phyloP scores from a whole-genome alignment of 2,329 filamentous ascomycete genomes.

The Xylariomycetidae sp. region DNA sequence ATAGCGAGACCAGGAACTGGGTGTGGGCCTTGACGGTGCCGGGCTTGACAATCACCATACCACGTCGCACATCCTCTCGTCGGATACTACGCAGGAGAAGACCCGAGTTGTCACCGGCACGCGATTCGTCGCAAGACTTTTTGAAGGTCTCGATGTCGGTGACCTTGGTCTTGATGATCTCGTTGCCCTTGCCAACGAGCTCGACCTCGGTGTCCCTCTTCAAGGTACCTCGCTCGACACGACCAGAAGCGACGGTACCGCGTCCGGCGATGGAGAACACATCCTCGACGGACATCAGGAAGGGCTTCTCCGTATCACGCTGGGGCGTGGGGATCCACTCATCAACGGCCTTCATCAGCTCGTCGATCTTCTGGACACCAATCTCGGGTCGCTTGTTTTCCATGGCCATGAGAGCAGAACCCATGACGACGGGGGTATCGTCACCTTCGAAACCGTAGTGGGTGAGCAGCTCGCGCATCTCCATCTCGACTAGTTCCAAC shows the following conservation, averaged over 20 bases:
- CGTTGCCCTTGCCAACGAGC: constrained; percentile 79
- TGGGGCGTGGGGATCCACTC: constrained; percentile 93
- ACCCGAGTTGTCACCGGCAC: constrained; percentile 96
- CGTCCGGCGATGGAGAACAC: constrained; percentile 87
- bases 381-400: constrained; percentile 85
- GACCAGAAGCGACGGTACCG: constrained; percentile 93
- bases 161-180: constrained; percentile 95
- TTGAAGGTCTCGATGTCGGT: constrained; percentile 99
- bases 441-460: constrained; percentile 98
- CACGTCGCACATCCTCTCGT: constrained; percentile 89
- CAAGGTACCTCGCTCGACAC: constrained; percentile 90
- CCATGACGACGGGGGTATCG: constrained; percentile 94
- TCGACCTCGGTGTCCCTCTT: constrained; percentile 96
- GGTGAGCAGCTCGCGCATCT: constrained; percentile 94
- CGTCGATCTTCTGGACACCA: constrained; percentile 81
- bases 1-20: constrained; percentile 93
- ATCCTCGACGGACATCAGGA: constrained; percentile 97
- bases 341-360: constrained; percentile 86
- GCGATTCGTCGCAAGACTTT: constrained; percentile 96
- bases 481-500: constrained; percentile 99
- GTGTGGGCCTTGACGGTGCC: constrained; percentile 80
- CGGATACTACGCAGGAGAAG: constrained; percentile 93
- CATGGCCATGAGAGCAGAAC: constrained; percentile 90
- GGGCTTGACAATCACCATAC: constrained; percentile 88
- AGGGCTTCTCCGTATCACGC: constrained; percentile 95